Percentiles rank a stretch among this genome's conserved stretches.
Evolutionary conservation across 1,284 basidiomycete genomes (phyloP).

Genomic region (Cutaneotrichosporon sp.): DNA sequence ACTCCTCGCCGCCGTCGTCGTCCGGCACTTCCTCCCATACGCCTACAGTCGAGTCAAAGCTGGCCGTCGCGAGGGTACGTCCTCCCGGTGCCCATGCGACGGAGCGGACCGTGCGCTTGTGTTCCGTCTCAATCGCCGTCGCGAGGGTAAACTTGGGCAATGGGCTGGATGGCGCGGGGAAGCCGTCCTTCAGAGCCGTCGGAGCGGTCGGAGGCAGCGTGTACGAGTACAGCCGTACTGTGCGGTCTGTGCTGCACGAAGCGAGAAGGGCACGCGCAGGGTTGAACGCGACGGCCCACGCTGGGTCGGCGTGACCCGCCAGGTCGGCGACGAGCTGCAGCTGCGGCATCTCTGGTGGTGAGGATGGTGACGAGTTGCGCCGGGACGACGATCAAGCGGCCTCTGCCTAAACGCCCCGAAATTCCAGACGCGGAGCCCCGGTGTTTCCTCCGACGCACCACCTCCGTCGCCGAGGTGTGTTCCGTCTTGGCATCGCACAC

Average conservation of each 20-base stretch:
- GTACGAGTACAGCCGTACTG: constrained; percentile 79
- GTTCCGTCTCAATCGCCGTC: constrained; percentile 70
- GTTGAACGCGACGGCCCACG: constrained; percentile 91
- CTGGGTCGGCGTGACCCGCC: constrained; percentile 72
- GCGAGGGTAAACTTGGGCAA: constrained; percentile 54
- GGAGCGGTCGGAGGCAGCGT: constrained; percentile 28
- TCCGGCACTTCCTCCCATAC: constrained; percentile 72
- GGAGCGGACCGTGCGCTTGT: constrained; percentile 83
- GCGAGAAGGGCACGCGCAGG: constrained; percentile 74
- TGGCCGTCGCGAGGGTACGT: constrained; percentile 81
- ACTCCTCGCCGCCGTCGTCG: constrained; percentile 47
- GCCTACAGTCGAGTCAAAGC: constrained; percentile 88
- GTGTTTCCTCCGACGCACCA: no score
- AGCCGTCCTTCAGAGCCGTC: constrained; percentile 18
- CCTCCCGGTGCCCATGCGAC: constrained; percentile 89
- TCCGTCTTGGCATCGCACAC: not conserved
- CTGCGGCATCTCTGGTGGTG: not conserved
- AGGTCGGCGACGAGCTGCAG: constrained; percentile 27
- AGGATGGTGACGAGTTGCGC: no score
- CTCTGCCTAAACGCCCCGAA: no score
- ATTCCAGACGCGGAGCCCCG: no score
- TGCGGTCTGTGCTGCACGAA: constrained; percentile 90
- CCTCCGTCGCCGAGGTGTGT: not conserved
- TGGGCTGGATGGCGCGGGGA: constrained; percentile 23
- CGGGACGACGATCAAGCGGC: no score